Base-by-base conservation (phyloP, 495 filamentous ascomycete genomes). In the Neurospora tetraspora region DNA sequence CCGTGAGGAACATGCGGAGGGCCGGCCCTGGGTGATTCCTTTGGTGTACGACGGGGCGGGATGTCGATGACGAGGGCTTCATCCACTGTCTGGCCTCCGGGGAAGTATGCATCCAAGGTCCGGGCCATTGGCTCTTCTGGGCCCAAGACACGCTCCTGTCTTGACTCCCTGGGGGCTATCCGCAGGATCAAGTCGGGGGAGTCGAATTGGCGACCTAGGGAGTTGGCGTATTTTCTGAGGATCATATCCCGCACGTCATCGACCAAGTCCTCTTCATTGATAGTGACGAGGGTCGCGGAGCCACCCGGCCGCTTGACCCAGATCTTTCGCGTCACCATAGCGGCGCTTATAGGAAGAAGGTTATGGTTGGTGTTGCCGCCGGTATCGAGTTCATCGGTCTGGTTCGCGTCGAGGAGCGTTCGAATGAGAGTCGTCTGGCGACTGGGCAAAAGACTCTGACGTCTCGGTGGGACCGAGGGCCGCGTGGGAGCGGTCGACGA, bases 201-300 rank as follows among this genome's bases (percentile, higher is more conserved):
- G 83, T 99, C 96, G 76, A 93, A 98, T 34, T 85, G 91, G 76
- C 89, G 89, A 9, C 95, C 96, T 38, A 99, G 83, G 10, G 94
- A 95, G 81, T 99, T 99, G 69, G 88, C 89, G 80, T 98, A 99
- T 83, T 97, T 98, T 75, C 88, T 89, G 75, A 99, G 83, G 36
- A 98, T 94, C 87, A 94, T 88, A 76, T 98, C 96, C 71, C 94
- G 90, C 70, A 97, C 90, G 83, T 98, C 96, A 78, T 99, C 96
- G 23, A 98, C 96, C 81, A 99, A 80, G 76, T 96, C 93, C 77
- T 97, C 93, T 77, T 95, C 92, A 73, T 88, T 85, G 74, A 96
- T 92, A 65, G 91, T 89, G 45, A 99, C 91, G 75, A 94, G 83
- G 34, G 96, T 99, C 71, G 96, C 90, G 47, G 94, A 97, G 53